phyloP scores from a whole-genome alignment of 1,284 basidiomycete genomes.

The Heliocybe sulcata region DNA sequence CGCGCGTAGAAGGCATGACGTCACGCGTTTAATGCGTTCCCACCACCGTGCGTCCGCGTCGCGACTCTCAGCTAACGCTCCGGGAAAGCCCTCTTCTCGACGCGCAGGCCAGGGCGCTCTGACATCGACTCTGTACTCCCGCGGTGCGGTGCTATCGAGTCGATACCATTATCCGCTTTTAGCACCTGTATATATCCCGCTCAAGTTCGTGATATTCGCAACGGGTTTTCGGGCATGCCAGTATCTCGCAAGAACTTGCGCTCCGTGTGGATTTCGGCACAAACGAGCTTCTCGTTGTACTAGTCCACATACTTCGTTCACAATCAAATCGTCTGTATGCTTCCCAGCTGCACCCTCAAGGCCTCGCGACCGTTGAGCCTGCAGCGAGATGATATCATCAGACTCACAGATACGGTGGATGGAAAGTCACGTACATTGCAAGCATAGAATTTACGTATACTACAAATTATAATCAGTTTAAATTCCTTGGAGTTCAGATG shows the following conservation, averaged over 20 bases:
- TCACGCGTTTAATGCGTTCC: too few relatives aligned
- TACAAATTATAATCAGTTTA: neutral
- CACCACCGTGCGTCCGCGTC: too few relatives aligned
- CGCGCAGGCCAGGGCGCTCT: too few relatives aligned
- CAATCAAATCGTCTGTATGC: neutral
- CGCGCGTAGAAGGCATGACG: too few relatives aligned
- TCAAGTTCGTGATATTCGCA: too few relatives aligned
- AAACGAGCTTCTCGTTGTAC: neutral
- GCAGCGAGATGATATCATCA: neutral
- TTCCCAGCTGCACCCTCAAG: neutral
- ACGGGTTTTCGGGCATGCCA: neutral
- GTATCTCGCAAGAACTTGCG: neutral
- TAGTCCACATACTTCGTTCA: neutral
- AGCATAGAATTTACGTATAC: neutral
- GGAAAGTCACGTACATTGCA: neutral
- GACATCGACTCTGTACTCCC: too few relatives aligned
- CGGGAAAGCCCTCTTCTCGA: too few relatives aligned
- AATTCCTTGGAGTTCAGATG: too few relatives aligned
- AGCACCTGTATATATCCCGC: too few relatives aligned
- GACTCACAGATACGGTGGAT: neutral
- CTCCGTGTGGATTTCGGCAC: neutral
- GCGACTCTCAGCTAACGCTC: too few relatives aligned
- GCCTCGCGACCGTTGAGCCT: neutral
- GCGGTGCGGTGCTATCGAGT: too few relatives aligned
- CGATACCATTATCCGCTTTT: too few relatives aligned